Evolutionary conservation across 192 early-diverging fungal genomes (phyloP).

Genomic region (Powellomyces hirtus): DNA sequence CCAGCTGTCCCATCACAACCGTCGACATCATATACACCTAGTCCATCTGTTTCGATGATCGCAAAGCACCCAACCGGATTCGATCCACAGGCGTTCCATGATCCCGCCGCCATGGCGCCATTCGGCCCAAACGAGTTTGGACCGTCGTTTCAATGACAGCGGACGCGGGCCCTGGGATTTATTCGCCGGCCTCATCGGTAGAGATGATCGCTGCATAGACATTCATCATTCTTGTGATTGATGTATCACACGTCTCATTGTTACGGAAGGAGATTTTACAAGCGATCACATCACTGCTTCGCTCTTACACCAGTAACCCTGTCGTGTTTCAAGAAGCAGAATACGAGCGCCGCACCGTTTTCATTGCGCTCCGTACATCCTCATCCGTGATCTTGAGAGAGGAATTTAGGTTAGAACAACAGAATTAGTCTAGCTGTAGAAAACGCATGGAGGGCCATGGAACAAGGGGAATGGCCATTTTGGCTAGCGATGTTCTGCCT

Average conservation of each 20-base stretch:
- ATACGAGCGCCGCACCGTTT: background rate
- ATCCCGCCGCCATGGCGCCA: background rate
- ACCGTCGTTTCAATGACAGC: constrained; percentile 1
- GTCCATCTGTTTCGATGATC: background rate
- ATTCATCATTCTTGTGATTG: no score
- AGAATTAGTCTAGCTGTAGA: no score
- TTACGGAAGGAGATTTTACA: no score
- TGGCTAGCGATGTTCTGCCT: background rate
- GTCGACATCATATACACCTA: background rate
- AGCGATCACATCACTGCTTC: no score
- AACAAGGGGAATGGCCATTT: no score
- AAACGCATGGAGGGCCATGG: no score
- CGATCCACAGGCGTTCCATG: background rate
- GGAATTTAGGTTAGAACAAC: background rate
- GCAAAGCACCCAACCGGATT: background rate
- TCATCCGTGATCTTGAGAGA: background rate
- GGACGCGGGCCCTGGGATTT: no score
- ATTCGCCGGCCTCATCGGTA: no score
- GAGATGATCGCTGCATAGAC: no score
- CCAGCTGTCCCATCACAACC: background rate
- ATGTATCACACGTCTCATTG: no score
- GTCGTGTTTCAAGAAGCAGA: no score
- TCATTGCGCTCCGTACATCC: background rate
- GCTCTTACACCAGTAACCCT: no score
- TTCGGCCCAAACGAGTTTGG: background rate